Evolutionary conservation across 2,329 filamentous ascomycete genomes (phyloP).

Genomic region (Helminthosporium solani): DNA sequence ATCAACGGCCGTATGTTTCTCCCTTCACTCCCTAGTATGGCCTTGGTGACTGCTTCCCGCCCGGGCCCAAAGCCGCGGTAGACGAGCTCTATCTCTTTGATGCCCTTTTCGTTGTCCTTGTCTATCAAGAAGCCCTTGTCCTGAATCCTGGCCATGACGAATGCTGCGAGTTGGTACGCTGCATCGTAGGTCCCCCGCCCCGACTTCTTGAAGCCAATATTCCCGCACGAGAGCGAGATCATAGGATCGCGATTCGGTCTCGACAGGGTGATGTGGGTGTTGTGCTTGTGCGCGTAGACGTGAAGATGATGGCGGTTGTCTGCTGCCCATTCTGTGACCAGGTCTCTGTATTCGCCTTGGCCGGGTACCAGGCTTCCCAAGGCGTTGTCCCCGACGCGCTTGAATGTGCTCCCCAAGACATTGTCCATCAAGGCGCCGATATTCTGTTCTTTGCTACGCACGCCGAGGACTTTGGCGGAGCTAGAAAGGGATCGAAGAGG

Average conservation of each 20-base stretch:
- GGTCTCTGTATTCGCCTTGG: slow-evolving; percentile 13
- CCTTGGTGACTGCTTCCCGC: slow-evolving; percentile 86
- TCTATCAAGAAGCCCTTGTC: slow-evolving; percentile 75
- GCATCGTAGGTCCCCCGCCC: slow-evolving; percentile 83
- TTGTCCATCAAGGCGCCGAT: slow-evolving; percentile 6
- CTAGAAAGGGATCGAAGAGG: slow-evolving; percentile 39
- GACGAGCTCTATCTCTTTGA: slow-evolving; percentile 75
- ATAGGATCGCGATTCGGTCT: slow-evolving; percentile 77
- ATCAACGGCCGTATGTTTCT: slow-evolving; percentile 73
- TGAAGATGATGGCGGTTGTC: slow-evolving; percentile 79
- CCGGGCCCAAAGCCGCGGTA: slow-evolving; percentile 84
- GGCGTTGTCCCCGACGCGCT: slow-evolving; percentile 9
- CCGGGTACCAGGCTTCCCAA: slow-evolving; percentile 24
- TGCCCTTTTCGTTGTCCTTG: slow-evolving; percentile 36
- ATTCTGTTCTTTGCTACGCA: slow-evolving; percentile 10
- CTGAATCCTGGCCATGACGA: slow-evolving; percentile 79
- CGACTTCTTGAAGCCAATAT: slow-evolving; percentile 87
- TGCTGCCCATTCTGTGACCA: slow-evolving; percentile 31
- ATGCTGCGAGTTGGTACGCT: slow-evolving; percentile 83
- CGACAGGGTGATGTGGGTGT: slow-evolving; percentile 89
- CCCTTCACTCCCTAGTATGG: slow-evolving; percentile 83
- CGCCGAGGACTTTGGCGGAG: slow-evolving; percentile 18
- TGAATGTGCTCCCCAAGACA: slow-evolving; percentile 22
- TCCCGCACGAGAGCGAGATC: slow-evolving; percentile 77
- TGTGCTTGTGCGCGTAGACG: slow-evolving; percentile 86